Evolutionary conservation across 106 monocot species (phyloP), one percentile per base, ranked within the genome.

Genomic region (Allium fistulosum): DNA sequence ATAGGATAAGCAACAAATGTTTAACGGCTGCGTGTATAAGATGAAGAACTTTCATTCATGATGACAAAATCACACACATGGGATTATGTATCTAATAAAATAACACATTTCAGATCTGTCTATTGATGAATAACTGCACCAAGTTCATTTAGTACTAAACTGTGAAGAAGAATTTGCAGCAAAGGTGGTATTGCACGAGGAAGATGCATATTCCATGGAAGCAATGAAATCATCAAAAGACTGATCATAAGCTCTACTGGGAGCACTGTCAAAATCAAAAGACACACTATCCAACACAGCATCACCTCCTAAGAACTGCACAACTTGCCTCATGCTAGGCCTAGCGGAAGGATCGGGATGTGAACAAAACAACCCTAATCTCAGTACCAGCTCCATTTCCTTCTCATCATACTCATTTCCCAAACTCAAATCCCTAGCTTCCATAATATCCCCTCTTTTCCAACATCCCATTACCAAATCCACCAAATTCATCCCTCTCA

Each of bases 291-390:
- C 68, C 58, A 75, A 13, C 8, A 47, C 15, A 6, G 13, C 75
- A 49, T 75, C 69, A 11, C 75, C 68, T 37, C 66, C 68, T 26
- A 75, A 55, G 26, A 45, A 68, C 68, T 62, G 61, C 61, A 69
- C 50, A 15, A 75, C 75, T 58, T 75, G 75, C 53, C 68, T 75
- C 75, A 75, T 75, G 22, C 12, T 68, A 48, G 69, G 69, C 62
- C 75, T 61, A 12, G 60, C 68, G 46, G 13, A 4, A 50, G 75
- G 68, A 28, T 53, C 26, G n/a, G 68, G 75, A 26, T 75, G 75
- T 2, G 75, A 75, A 50, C 75, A 75, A 15, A 62, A 52, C 50
- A 69, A 22, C 9, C 75, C 75, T 47, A 75, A 47, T 48, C 48
- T 69, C 68, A 69, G 17, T 46, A 69, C 75, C 65, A 67, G 53